Conservation (phyloP, 2,329 filamentous ascomycete genomes). For the Sporothrix inflata region DNA sequence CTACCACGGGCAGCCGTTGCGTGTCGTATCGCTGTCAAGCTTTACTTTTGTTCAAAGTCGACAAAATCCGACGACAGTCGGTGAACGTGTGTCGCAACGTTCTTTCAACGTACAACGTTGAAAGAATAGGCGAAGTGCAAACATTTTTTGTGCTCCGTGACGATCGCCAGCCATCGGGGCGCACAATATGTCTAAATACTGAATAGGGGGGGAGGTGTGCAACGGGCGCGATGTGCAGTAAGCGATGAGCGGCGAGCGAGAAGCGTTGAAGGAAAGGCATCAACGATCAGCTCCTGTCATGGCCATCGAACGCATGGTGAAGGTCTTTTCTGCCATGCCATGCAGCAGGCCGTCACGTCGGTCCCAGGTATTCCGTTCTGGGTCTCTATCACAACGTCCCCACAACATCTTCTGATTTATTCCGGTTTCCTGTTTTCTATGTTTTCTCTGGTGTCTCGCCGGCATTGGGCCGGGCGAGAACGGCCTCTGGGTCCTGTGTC, state of each 20-base stretch:
- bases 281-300: too few species aligned
- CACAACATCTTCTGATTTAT: not conserved
- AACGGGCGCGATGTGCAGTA: not conserved
- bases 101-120: not conserved
- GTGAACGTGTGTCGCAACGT: not conserved
- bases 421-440: not conserved
- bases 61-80: not conserved
- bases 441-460: not conserved
- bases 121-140: not conserved
- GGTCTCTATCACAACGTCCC: not conserved
- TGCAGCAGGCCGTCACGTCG: not conserved
- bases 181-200: conserved; percentile 10
- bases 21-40: not conserved
- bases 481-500: not conserved
- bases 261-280: not conserved
- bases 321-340: not conserved
- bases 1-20: conserved; percentile 2
- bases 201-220: not conserved
- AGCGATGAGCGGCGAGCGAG: not conserved
- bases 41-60: not conserved
- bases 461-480: not conserved
- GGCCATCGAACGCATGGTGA: not conserved
- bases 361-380: not conserved
- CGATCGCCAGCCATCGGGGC: conserved; percentile 14
- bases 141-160: not conserved